phyloP scores from a whole-genome alignment of 2,329 filamentous ascomycete genomes.

The Zymoseptoria passerinii region DNA sequence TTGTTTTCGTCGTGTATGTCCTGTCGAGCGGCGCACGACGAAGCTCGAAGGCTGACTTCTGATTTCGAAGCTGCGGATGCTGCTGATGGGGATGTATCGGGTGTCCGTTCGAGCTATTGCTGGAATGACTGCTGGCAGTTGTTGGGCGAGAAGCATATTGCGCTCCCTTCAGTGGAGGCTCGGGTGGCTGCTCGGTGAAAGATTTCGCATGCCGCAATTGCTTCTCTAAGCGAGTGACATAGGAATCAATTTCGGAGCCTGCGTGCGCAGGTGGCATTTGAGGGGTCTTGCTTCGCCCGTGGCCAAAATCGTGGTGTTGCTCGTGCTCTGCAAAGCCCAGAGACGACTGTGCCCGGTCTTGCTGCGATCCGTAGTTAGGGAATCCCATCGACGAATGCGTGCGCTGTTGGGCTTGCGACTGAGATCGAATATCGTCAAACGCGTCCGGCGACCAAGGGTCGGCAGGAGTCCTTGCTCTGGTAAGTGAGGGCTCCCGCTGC shows the following conservation, averaged over 20 bases:
- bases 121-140: conserved; percentile 24
- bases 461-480: conserved; percentile 49
- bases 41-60: conserved; percentile 73
- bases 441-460: conserved; percentile 88
- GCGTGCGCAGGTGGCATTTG: conserved; percentile 29
- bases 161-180: conserved; percentile 25
- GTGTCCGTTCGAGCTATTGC: conserved; percentile 16
- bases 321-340: conserved; percentile 52
- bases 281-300: conserved; percentile 43
- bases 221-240: conserved; percentile 86
- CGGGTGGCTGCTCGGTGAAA: conserved; percentile 32
- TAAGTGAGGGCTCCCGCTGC: conserved; percentile 37
- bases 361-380: conserved; percentile 29
- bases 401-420: conserved; percentile 32
- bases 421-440: conserved; percentile 54
- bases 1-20: conserved; percentile 84
- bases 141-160: conserved; percentile 21
- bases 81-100: conserved; percentile 35
- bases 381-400: conserved; percentile 70
- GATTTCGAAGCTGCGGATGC: conserved; percentile 41
- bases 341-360: conserved; percentile 60
- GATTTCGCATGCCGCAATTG: conserved; percentile 64
- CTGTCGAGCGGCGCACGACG: conserved; percentile 60
- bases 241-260: conserved; percentile 66
- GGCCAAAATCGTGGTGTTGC: conserved; percentile 33